Conservation (phyloP, 805 yeast species). For the Yarrowia divulgata region DNA sequence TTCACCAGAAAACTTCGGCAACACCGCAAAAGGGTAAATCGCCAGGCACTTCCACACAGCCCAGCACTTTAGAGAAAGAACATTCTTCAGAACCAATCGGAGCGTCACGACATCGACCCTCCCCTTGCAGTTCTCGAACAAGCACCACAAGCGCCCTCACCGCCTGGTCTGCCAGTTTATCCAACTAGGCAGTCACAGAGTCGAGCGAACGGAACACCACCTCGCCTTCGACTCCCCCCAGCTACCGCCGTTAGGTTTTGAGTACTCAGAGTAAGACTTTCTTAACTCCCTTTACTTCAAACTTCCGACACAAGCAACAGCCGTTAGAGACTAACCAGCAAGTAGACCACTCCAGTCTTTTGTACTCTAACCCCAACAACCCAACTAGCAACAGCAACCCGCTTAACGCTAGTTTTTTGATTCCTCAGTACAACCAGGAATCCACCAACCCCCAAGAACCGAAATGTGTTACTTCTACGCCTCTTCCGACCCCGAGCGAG, state of each 20-base stretch:
- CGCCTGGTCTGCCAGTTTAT: conserved; percentile 34
- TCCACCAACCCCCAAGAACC: conserved; percentile 16
- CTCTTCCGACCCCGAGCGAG: conserved; percentile 1
- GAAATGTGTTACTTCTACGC: conserved; percentile 31
- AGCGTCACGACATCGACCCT: conserved; percentile 22
- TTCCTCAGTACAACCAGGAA: conserved; percentile 30
- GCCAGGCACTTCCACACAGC: conserved; percentile 21
- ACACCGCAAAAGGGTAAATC: conserved; percentile 16
- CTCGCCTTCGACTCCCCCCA: conserved; percentile 39
- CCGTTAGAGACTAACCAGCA: conserved; percentile 33
- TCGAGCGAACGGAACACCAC: conserved; percentile 40
- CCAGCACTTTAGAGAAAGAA: conserved; percentile 7
- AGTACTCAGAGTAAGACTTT: conserved; percentile 37
- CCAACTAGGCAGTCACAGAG: conserved; percentile 34
- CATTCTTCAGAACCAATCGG: conserved; percentile 17
- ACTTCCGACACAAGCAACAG: conserved; percentile 38
- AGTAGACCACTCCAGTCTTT: conserved; percentile 35
- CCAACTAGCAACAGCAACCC: conserved; percentile 36
- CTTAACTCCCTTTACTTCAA: conserved; percentile 38
- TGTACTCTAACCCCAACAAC: conserved; percentile 27
- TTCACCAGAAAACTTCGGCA: conserved; percentile 4
- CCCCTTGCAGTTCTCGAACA: conserved; percentile 32
- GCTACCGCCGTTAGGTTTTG: conserved; percentile 36
- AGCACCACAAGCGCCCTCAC: conserved; percentile 20
- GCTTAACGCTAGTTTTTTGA: conserved; percentile 37